Evolutionary conservation across 345 rosid genomes (phyloP).

Genomic region (Cardamine resedifolia): DNA sequence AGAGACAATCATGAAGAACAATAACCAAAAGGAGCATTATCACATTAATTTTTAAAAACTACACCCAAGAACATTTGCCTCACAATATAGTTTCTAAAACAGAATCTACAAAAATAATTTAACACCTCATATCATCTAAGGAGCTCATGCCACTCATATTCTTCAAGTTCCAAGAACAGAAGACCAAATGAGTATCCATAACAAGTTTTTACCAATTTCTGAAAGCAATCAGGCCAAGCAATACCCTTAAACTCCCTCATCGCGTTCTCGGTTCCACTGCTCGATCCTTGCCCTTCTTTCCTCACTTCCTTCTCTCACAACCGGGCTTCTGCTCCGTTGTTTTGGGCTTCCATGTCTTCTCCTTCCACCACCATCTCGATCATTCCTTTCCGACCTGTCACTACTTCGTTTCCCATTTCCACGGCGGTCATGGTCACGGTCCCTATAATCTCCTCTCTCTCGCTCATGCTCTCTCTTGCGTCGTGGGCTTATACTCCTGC

Average conservation of each 20-base stretch:
- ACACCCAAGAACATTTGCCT: background rate
- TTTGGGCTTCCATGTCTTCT: slow-evolving; percentile 57
- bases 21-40: slow-evolving; percentile 18
- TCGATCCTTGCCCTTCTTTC: slow-evolving; percentile 87
- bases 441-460: slow-evolving; percentile 42
- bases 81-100: slow-evolving; percentile 24
- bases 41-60: background rate
- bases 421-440: slow-evolving; percentile 38
- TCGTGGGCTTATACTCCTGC: slow-evolving; percentile 52
- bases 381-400: slow-evolving; percentile 42
- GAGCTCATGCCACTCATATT: slow-evolving; percentile 17
- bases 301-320: slow-evolving; percentile 77
- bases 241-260: slow-evolving; percentile 31
- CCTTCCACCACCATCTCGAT: slow-evolving; percentile 48
- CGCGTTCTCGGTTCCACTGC: slow-evolving; percentile 88
- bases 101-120: slow-evolving; percentile 6
- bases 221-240: too few species aligned
- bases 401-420: slow-evolving; percentile 42
- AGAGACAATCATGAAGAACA: slow-evolving; percentile 9
- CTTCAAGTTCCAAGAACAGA: slow-evolving; percentile 15
- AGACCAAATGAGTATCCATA: slow-evolving; percentile 27
- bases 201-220: background rate
- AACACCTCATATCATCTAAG: slow-evolving; percentile 14
- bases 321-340: slow-evolving; percentile 71
- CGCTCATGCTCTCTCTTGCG: slow-evolving; percentile 47